Conservation (phyloP, 192 early-diverging fungal species). For the Thoreauomyces humboldtii region DNA sequence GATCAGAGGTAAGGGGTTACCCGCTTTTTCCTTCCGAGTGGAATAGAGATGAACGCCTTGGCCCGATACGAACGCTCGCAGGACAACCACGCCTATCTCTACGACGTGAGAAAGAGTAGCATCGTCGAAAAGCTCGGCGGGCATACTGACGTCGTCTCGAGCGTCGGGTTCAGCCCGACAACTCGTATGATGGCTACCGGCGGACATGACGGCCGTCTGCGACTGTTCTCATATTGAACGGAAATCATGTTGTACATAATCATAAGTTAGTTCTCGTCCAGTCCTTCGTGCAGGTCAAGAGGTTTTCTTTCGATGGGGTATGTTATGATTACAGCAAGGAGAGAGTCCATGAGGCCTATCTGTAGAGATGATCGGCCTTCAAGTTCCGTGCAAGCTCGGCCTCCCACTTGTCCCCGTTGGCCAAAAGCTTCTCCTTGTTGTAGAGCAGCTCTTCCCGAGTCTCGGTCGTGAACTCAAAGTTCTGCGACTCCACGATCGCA, state of each 20-base stretch:
- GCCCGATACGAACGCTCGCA: too few relatives aligned
- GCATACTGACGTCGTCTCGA: conserved; percentile 28
- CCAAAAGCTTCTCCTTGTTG: conserved; percentile 91
- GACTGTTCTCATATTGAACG: neutral
- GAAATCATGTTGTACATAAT: too few relatives aligned
- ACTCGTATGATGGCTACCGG: conserved; percentile 14
- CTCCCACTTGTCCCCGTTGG: conserved; percentile 99
- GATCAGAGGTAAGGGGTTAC: conserved; percentile 30
- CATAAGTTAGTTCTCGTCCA: too few relatives aligned
- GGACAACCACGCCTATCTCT: conserved; percentile 43
- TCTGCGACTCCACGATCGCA: conserved; percentile 95
- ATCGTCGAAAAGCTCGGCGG: conserved; percentile 15
- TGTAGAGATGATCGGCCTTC: conserved; percentile 53
- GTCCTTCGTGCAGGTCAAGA: too few relatives aligned
- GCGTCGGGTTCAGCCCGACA: conserved; percentile 29
- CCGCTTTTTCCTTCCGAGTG: too few relatives aligned
- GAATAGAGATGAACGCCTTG: too few relatives aligned
- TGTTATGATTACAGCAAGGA: too few relatives aligned
- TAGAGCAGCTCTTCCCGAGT: conserved; percentile 96
- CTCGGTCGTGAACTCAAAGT: conserved; percentile 95
- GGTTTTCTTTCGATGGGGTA: too few relatives aligned
- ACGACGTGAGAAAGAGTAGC: conserved; percentile 28
- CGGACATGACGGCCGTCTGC: conserved; percentile 22
- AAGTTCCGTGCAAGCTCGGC: conserved; percentile 54
- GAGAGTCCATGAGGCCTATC: too few relatives aligned